Conservation (phyloP, 73 alveolate species). For the Halteria grandinella region DNA sequence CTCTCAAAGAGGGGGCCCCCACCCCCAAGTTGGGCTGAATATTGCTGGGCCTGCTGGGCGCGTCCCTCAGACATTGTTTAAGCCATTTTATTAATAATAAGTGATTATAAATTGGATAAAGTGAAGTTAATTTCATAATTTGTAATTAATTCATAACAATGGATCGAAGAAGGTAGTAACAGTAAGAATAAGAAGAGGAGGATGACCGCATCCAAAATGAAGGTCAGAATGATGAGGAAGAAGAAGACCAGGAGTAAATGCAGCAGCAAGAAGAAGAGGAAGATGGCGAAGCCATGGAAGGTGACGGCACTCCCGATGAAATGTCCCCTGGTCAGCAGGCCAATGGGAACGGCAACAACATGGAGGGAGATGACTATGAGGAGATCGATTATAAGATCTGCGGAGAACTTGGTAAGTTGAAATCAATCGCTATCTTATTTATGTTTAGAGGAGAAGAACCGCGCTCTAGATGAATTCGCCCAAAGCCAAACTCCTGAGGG, state of each 20-base stretch:
- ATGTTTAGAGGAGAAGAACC: conserved; percentile 72
- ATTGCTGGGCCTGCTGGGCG: too few relatives aligned
- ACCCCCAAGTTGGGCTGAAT: too few relatives aligned
- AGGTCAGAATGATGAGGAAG: background rate
- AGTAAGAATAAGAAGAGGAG: background rate
- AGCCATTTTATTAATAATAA: too few relatives aligned
- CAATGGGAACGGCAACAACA: too few relatives aligned
- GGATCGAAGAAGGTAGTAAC: background rate
- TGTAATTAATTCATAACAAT: too few relatives aligned
- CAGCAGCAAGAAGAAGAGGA: background rate
- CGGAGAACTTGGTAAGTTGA: conserved; percentile 71
- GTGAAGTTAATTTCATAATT: too few relatives aligned
- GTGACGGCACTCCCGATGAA: too few relatives aligned
- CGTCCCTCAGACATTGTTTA: too few relatives aligned
- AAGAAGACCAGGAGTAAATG: background rate
- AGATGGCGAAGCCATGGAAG: too few relatives aligned
- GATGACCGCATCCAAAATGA: background rate
- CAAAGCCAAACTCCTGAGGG: conserved; percentile 71
- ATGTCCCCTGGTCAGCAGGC: too few relatives aligned
- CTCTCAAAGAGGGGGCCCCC: conserved; percentile 75
- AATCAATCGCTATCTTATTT: background rate
- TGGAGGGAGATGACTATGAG: too few relatives aligned
- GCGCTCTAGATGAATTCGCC: conserved; percentile 76
- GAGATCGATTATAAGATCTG: conserved; percentile 80
- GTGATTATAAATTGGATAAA: too few relatives aligned